Conservation (phyloP, 2,329 filamentous ascomycete genomes). For the Amphichorda felina region DNA sequence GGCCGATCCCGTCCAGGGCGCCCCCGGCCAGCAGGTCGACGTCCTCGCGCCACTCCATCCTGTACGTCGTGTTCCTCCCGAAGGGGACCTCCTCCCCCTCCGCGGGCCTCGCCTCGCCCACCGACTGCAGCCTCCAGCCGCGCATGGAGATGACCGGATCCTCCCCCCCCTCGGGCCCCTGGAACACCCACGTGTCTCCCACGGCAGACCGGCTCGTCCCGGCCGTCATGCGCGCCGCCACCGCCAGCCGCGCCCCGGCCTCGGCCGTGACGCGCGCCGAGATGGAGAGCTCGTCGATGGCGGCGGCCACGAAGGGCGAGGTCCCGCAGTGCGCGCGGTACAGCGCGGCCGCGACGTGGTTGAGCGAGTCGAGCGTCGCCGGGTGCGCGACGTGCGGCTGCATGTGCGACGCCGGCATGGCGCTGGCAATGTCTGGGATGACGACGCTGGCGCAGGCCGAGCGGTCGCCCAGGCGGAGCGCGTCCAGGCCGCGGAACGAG, state of each 20-base stretch:
- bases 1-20: no score
- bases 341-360: not conserved
- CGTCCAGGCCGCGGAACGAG: no score
- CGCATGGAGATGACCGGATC: not conserved
- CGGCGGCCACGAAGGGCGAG: not conserved
- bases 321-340: not conserved
- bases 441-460: not conserved
- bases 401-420: constrained; percentile 5
- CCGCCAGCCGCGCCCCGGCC: no score
- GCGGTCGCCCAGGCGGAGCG: no score
- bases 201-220: no score
- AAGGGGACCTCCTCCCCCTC: no score
- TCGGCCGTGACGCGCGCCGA: not conserved
- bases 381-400: constrained; percentile 7
- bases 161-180: not conserved
- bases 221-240: no score
- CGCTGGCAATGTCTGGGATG: constrained; percentile 5
- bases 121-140: not conserved
- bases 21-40: not conserved
- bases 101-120: not conserved
- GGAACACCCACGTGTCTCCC: no score
- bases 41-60: not conserved
- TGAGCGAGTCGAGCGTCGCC: constrained; percentile 5
- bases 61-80: not conserved
- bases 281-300: not conserved